Percentiles rank a stretch among this genome's conserved stretches.
phyloP scores from a whole-genome alignment of 345 rosid genomes.

The Populus nigra region DNA sequence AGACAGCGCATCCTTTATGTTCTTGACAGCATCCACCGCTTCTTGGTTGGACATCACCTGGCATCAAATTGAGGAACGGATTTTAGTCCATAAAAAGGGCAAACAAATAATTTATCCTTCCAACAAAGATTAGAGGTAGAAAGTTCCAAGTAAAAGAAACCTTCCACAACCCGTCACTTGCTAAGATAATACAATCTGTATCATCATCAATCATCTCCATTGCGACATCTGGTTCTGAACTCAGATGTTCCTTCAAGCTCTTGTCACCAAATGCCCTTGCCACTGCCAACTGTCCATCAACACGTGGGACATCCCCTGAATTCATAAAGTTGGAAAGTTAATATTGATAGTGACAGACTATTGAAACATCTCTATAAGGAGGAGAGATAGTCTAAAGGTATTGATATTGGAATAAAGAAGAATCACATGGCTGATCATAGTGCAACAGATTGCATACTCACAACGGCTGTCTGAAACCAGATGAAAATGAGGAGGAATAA shows the following conservation, averaged over 20 bases:
- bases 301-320: conserved; percentile 88
- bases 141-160: conserved; percentile 31
- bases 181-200: conserved; percentile 66
- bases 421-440: not conserved
- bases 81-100: not conserved
- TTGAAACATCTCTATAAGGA: not conserved
- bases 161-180: conserved; percentile 97
- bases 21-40: conserved; percentile 63
- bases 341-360: not conserved
- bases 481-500: not conserved
- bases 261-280: conserved; percentile 95
- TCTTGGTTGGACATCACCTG: conserved; percentile 93
- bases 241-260: conserved; percentile 79
- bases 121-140: conserved; percentile 15
- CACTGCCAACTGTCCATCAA: conserved; percentile 93
- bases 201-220: conserved; percentile 55
- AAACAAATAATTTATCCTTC: not conserved
- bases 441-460: not conserved
- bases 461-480: not conserved
- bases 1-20: conserved; percentile 64
- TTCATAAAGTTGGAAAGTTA: conserved; percentile 7
- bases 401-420: not conserved
- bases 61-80: not conserved
- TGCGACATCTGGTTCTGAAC: conserved; percentile 75
- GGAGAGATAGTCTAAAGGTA: not conserved